Evolutionary conservation across 2,329 filamentous ascomycete genomes (phyloP).

Genomic region (Aspergillus texensis): DNA sequence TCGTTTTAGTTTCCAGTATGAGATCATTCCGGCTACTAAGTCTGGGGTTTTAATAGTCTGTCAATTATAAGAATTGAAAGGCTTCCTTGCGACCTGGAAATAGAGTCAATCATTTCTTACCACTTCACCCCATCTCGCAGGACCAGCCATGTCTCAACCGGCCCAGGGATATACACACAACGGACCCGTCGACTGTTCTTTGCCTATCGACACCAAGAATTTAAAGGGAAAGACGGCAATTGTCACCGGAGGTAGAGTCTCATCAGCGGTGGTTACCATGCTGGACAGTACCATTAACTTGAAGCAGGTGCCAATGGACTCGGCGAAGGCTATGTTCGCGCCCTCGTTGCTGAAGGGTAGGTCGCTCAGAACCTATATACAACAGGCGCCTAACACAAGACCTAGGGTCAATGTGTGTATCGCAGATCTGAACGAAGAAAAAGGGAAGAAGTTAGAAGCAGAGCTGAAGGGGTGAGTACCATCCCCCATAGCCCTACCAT

Average conservation of each 20-base stretch:
- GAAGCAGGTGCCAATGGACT: slow-evolving; percentile 3
- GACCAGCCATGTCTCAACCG: background rate
- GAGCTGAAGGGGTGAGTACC: slow-evolving; percentile 16
- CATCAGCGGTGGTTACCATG: too few relatives aligned
- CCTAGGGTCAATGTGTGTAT: slow-evolving; percentile 18
- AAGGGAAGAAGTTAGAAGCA: slow-evolving; percentile 23
- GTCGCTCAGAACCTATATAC: background rate
- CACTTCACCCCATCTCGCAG: background rate
- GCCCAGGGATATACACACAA: background rate
- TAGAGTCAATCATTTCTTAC: background rate
- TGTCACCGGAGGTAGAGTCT: slow-evolving; percentile 22
- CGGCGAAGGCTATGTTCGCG: slow-evolving; percentile 9
- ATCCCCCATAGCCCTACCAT: slow-evolving; percentile 6
- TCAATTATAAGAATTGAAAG: background rate
- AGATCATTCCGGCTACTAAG: background rate
- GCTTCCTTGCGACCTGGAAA: background rate
- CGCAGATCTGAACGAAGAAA: slow-evolving; percentile 23
- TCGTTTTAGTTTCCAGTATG: background rate
- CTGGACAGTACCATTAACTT: background rate
- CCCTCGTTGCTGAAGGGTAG: slow-evolving; percentile 5
- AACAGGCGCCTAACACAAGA: background rate
- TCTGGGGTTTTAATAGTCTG: background rate
- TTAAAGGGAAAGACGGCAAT: slow-evolving; percentile 38
- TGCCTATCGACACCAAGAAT: background rate
- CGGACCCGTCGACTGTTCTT: slow-evolving; percentile 1